Base-by-base conservation (phyloP, 768 basidiomycete genomes). In the Hemileccinum impolitum region DNA sequence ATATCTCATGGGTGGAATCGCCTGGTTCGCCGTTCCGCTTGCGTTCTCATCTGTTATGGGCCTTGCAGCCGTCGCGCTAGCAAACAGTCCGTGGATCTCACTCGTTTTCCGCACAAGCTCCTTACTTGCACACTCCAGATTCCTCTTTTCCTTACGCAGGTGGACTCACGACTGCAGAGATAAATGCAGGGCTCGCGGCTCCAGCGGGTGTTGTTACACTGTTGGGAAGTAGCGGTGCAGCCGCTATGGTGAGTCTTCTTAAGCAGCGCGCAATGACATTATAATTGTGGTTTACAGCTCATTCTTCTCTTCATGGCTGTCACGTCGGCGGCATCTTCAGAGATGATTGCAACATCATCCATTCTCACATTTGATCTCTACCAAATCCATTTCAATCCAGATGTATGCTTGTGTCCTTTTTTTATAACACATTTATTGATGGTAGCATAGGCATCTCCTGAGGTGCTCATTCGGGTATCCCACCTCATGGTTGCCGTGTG, bases 1-100 rank as follows among this genome's bases (percentile, higher is more conserved):
- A 0, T 72, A 71, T 51, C 60, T 73, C 43, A 58, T 71, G 23
- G 72, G 71, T 15, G 72, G 71, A 13, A 52, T 73, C 42, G 67
- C 70, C 6, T 72, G 70, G 70, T 71, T 72, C 30, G 66, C 69
- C 7, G 68, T 72, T 18, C 71, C 73, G 12, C 71, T 71, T 36
- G 58, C 66, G 2, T 69, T 68, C 40, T 72, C 67, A 10, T 71
- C 72, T 0, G 62, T 59, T 18, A 64, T 72, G 50, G 70, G 72
- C 17, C 62, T 72, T n/a, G 56, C 63, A 26, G 66, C 63, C 6
- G 58, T 63, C 39, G 69, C 61, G 15, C 59, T 68, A 14, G 42
- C 51, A 36, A 57, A 50, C 18, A 43, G 55, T 56, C 10, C 19
- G 48, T 45, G 42, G 12, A 31, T 31, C 12, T 3, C 14, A 6